Percentiles rank a stretch among this genome's conserved stretches.
These are phyloP conservation scores for Gliomastix tumulicola DNA, from an alignment of 2,329 filamentous ascomycete species.

Conservation along the genomic window DNA sequence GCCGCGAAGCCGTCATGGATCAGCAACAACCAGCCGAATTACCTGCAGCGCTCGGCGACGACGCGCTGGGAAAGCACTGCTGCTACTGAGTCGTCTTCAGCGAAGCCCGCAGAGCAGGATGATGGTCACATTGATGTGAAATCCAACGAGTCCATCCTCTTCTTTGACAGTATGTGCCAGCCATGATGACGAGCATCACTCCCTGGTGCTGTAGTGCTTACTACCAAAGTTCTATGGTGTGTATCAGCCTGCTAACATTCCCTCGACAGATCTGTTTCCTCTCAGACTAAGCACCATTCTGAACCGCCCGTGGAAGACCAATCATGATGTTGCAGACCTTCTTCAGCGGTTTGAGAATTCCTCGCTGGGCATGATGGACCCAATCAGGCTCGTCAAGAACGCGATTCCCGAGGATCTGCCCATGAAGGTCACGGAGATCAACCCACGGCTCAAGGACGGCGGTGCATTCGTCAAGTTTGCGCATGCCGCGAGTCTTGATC, in stretches of 20 bases:
- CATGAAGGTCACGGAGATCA: slow-evolving; percentile 70
- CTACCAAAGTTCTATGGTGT: too few species aligned
- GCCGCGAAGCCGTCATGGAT: not conserved
- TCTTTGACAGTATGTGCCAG: slow-evolving; percentile 71
- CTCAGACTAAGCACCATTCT: slow-evolving; percentile 54
- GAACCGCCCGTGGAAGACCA: slow-evolving; percentile 38
- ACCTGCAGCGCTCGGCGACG: too few species aligned
- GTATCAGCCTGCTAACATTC: not conserved
- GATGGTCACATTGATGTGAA: slow-evolving; percentile 75
- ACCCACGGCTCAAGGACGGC: slow-evolving; percentile 83
- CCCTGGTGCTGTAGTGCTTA: not conserved
- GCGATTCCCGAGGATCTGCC: slow-evolving; percentile 56
- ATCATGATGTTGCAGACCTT: slow-evolving; percentile 40
- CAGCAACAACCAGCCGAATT: too few species aligned
- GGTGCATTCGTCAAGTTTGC: slow-evolving; percentile 88
- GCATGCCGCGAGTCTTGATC: slow-evolving; percentile 30
- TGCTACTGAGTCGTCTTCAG: slow-evolving; percentile 5
- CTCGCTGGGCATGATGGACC: slow-evolving; percentile 41
- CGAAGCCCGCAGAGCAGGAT: slow-evolving; percentile 41
- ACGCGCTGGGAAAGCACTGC: slow-evolving; percentile 11
- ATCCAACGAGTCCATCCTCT: slow-evolving; percentile 75
- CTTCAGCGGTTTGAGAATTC: slow-evolving; percentile 44
- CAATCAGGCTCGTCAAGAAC: slow-evolving; percentile 46
- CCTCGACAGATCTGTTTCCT: slow-evolving; percentile 74
- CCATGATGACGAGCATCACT: not conserved